Percentiles rank a stretch among this genome's conserved stretches.
These are phyloP conservation scores for Solanum chmielewskii DNA, from an alignment of 257 asterid genomes.

Conservation along the genomic window DNA sequence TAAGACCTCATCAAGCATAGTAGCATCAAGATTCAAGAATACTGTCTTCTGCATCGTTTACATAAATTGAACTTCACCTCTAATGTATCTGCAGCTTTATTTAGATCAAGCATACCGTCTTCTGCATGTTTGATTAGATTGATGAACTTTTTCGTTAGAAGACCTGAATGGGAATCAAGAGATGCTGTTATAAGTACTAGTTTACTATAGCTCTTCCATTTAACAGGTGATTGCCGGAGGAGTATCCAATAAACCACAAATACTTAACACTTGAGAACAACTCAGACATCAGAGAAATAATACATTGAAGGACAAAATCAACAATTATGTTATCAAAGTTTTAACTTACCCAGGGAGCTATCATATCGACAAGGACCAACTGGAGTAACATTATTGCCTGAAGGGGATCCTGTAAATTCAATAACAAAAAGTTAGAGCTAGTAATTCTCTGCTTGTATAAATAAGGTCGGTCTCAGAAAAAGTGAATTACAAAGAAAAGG, in stretches of 20 bases:
- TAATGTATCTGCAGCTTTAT: slow-evolving; percentile 87
- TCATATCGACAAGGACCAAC: slow-evolving; percentile 94
- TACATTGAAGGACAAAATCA: not conserved
- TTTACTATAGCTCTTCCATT: not conserved
- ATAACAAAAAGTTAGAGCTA: not conserved
- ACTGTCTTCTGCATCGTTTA: slow-evolving; percentile 82
- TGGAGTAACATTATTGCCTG: slow-evolving; percentile 64
- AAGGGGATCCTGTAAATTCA: slow-evolving; percentile 62
- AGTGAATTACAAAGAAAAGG: not conserved
- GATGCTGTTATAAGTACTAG: not conserved
- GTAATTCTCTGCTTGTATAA: not conserved
- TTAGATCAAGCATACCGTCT: slow-evolving; percentile 91
- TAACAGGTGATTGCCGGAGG: not conserved
- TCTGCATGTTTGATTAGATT: slow-evolving; percentile 87
- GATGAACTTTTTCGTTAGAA: slow-evolving; percentile 84
- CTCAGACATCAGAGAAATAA: not conserved
- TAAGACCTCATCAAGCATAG: not conserved
- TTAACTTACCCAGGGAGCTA: slow-evolving; percentile 76
- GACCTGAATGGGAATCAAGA: slow-evolving; percentile 39
- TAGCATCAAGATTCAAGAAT: slow-evolving; percentile 5
- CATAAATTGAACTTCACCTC: slow-evolving; percentile 91
- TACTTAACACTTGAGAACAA: not conserved
- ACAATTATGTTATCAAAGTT: not conserved
- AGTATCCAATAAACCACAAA: not conserved
- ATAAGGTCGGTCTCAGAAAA: not conserved